Evolutionary conservation across 345 rosid species (phyloP), one percentile per base, ranked within the genome.

Genomic region (Arabidopsis suecica): DNA sequence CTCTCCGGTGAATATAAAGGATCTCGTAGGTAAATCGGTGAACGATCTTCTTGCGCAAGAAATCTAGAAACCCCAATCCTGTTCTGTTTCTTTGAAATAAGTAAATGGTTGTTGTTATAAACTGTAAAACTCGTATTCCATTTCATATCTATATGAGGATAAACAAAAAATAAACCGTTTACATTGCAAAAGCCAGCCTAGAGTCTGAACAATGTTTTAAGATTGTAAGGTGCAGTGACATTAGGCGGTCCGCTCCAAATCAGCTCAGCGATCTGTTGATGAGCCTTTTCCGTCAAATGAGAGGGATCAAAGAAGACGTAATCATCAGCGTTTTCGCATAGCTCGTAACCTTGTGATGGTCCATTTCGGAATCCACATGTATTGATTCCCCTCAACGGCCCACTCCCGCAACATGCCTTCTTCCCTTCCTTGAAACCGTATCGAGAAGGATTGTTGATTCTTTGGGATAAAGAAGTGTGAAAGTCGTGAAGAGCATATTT

Each of bases 351-450:
- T 67, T 68, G 71, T 1, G 74, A 66, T 0, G 68, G 65, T 74
- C 65, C 75, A 11, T 44, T 55, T 56, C 59, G 49, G 32, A 57
- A 79, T n/a, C 86, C 83, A 62, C 98, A 89, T 77, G 92, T 88
- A 22, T 56, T 76, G n/a, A 83, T 73, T 74, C 94, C 98, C 56
- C 88, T 71, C 56, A 57, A 82, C 10, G 45, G 53, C 30, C 94
- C 97, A 7, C 85, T 79, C 8, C 96, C 97, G 51, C 97, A 91
- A 51, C 94, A 93, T 42, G 90, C 96, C 55, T 28, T 57, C 57
- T 78, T 78, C 36, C 86, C 98, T 72, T 86, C 81, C 60, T 78
- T 81, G 61, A 89, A 85, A 28, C 96, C 93, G n/a, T 65, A 74
- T 23, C 42, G 82, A 47, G 79, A 75, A 14, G 97, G 91, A 33